These are phyloP conservation scores for Jatropha multifida DNA, from an alignment of 441 rosid species.

Conservation along the genomic window DNA sequence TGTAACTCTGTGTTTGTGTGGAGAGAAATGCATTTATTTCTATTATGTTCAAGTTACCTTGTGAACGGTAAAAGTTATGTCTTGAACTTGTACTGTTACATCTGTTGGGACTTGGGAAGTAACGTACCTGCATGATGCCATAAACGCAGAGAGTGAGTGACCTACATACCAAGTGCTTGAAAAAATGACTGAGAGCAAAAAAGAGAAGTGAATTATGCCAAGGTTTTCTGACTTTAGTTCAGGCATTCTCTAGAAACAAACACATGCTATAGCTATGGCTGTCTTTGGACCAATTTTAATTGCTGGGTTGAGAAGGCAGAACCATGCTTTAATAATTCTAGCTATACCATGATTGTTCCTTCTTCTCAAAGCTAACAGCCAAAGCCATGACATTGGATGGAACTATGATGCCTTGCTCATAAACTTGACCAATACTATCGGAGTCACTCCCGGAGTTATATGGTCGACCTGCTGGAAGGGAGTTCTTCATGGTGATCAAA, in stretches of 20 bases:
- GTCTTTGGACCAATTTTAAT: background rate
- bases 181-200: background rate
- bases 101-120: constrained; percentile 64
- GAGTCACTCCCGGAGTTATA: constrained; percentile 41
- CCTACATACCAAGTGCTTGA: background rate
- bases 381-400: constrained; percentile 42
- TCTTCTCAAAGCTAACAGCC: constrained; percentile 46
- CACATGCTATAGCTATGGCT: constrained; percentile 10
- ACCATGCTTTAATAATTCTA: constrained; percentile 1
- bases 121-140: constrained; percentile 52
- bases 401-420: constrained; percentile 40
- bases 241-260: constrained; percentile 10
- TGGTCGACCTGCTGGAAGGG: constrained; percentile 22
- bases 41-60: constrained; percentile 46
- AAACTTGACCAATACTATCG: constrained; percentile 28
- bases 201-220: background rate
- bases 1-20: too few relatives aligned
- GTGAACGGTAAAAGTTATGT: constrained; percentile 63
- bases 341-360: constrained; percentile 61
- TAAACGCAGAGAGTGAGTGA: background rate
- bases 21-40: background rate
- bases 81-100: constrained; percentile 59
- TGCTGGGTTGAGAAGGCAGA: constrained; percentile 6
- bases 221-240: background rate
- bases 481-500: constrained; percentile 36